phyloP scores from a whole-genome alignment of 2,329 filamentous ascomycete species.

The Ampelomyces quisqualis region DNA sequence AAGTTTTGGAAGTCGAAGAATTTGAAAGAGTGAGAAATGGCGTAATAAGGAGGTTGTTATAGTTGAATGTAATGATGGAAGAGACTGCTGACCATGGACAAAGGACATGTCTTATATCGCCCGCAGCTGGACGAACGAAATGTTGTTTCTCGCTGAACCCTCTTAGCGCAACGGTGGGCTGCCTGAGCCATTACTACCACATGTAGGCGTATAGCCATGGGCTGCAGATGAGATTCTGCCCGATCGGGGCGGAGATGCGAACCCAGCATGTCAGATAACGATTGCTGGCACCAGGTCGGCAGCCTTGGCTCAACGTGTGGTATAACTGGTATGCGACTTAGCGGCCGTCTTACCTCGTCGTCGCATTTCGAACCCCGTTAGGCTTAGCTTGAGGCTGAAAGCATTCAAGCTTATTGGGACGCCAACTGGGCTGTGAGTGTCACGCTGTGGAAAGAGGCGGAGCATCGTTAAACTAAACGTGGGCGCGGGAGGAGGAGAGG shows the following conservation, averaged over 20 bases:
- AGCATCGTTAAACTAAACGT: too few species aligned
- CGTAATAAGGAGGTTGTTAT: background rate
- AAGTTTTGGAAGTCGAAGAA: too few species aligned
- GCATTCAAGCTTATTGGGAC: too few species aligned
- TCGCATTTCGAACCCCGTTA: too few species aligned
- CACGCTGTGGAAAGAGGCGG: too few species aligned
- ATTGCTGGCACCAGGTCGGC: background rate
- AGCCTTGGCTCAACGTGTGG: slow-evolving; percentile 4
- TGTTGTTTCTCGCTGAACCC: slow-evolving; percentile 5
- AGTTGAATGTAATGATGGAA: slow-evolving; percentile 2
- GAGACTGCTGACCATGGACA: background rate
- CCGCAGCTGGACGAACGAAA: slow-evolving; percentile 1
- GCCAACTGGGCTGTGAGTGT: too few species aligned
- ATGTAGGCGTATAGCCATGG: slow-evolving; percentile 3
- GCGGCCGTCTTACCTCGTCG: too few species aligned
- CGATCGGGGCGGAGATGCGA: slow-evolving; percentile 6
- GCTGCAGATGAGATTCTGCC: background rate
- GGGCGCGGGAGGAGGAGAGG: too few species aligned
- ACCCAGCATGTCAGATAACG: slow-evolving; percentile 4
- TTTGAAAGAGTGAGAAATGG: background rate
- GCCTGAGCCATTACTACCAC: slow-evolving; percentile 8
- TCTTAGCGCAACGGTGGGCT: background rate
- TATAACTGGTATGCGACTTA: background rate
- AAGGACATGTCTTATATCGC: slow-evolving; percentile 18
- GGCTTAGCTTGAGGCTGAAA: too few species aligned